Base-by-base conservation (phyloP, 345 rosid genomes). In the Salix arbutifolia region DNA sequence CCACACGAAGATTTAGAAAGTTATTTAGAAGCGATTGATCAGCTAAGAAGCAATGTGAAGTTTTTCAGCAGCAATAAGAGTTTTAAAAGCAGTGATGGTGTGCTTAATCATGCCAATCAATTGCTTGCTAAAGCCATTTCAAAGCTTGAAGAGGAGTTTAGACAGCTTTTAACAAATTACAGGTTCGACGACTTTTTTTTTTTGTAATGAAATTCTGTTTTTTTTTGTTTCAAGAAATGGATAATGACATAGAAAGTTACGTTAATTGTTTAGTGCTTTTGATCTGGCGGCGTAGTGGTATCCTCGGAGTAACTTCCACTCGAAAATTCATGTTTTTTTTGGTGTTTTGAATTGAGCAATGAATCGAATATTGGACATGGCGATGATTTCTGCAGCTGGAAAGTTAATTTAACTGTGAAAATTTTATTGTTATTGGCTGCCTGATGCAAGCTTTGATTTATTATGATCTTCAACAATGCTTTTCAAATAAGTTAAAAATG, bases 1-100 rank as follows among this genome's bases (percentile, higher is more conserved):
- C 98, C 99, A 60, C 99, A 94, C 71, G 99, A 94, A 80, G 98
- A 92, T 77, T 90, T 94, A 2, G 98, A 93, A 73, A 90, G 91
- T 76, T 96, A 91, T 78, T 75, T 96, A 53, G 98, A 89, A 86
- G 99, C 99, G 76, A 94, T 96, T 78, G 91, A 88, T 83, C 98
- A 92, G 86, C 85, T 96, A 28, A 87, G 91, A 86, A 82, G 83
- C 82, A 91, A 73, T 70, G 75, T 92, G 48, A 76, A 90, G 67
- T 94, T 91, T 79, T 96, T 96, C 83, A 92, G 85, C 74, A 84
- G 82, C 83, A 88, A 81, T 64, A 89, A 87, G 72, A 84, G 77
- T 83, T 88, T 91, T 70, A 90, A 90, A 82, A 87, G 90, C 67
- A 84, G 84, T 26, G 89, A 77, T 71, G 92, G 91, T 68, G 87